Base-by-base conservation (phyloP, 345 rosid genomes). In the Arabis hirsuta region DNA sequence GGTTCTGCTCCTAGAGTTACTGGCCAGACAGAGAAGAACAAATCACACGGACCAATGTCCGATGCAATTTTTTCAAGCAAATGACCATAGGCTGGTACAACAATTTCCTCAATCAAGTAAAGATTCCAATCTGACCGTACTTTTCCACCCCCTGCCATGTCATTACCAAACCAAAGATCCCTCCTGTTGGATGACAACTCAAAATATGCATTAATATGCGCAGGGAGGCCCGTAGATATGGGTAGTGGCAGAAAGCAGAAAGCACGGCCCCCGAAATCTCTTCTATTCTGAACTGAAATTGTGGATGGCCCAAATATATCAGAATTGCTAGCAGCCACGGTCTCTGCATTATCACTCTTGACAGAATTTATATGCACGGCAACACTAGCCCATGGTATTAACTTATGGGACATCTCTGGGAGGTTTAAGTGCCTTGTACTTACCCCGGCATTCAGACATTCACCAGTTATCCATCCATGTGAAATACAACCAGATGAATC, bases 111-210 rank as follows among this genome's bases (percentile, higher is more conserved):
- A 51, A 93, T 90, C 62, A 93, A 86, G 75, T 85, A 88, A 79
- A 87, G 81, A 79, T 93, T 93, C 98, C 97, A 93, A 66, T 93
- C 98, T 3, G 98, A 93, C 44, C 97, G 88, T 71, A 84, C 84
- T 77, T 90, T 93, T 14, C 98, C 98, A 69, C 84, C 97, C 62
- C 98, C 98, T 36, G 96, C 89, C 98, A 93, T 93, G 83, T 93
- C 98, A 79, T 85, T 88, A 62, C 98, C 98, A 84, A 90, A 90
- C 98, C 98, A 93, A 77, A 93, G 91, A 78, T 93, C 98, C 80
- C 98, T 90, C 76, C 98, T 81, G 75, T 93, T 93, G 57, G 98
- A 93, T 47, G 97, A 93, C 80, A 93, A 77, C 79, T 90, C 98
- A 86, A 93, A 93, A 80, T 90, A 93, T 52, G 97, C 86, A 87